phyloP scores from a whole-genome alignment of 2,329 filamentous ascomycete genomes.

The Diaporthe sp. region DNA sequence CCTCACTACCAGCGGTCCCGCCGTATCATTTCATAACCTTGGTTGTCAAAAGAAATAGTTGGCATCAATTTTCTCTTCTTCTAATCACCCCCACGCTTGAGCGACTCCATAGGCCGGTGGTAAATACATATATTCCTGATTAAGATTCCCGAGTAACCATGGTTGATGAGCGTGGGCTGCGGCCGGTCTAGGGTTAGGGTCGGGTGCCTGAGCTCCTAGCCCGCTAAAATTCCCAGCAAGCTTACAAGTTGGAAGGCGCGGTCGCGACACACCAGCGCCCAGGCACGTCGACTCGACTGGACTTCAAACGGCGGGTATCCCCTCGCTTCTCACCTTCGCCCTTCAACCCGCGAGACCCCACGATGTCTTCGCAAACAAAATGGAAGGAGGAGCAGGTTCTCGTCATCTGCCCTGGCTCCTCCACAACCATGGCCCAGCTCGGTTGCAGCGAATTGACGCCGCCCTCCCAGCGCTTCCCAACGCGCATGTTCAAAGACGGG shows the following conservation, averaged over 20 bases:
- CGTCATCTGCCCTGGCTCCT: conserved; percentile 86
- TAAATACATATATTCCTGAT: not conserved
- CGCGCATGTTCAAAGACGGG: conserved; percentile 92
- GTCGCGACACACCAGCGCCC: conserved; percentile 35
- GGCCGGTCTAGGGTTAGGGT: not conserved
- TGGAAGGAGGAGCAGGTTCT: conserved; percentile 77
- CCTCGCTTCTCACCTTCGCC: conserved; percentile 2
- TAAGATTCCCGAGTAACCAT: not conserved
- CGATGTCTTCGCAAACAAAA: conserved; percentile 71
- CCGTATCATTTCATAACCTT: not conserved
- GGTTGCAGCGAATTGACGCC: conserved; percentile 93
- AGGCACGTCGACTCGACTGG: conserved; percentile 17
- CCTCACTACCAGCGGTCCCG: no score
- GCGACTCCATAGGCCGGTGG: not conserved
- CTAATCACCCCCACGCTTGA: not conserved
- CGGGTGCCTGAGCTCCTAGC: not conserved
- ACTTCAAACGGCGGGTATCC: conserved; percentile 28
- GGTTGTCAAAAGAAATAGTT: not conserved
- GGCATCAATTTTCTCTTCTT: not conserved
- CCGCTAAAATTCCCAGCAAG: conserved; percentile 38
- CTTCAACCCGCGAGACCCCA: conserved; percentile 21
- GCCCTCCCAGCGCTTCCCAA: conserved; percentile 86
- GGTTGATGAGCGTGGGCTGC: not conserved
- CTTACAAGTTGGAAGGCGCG: conserved; percentile 31
- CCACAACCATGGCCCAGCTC: conserved; percentile 91